Percentiles rank a stretch among this genome's conserved stretches.
These are phyloP conservation scores for Lecanosticta acicola DNA, from an alignment of 2,329 filamentous ascomycete genomes.

Conservation along the genomic window DNA sequence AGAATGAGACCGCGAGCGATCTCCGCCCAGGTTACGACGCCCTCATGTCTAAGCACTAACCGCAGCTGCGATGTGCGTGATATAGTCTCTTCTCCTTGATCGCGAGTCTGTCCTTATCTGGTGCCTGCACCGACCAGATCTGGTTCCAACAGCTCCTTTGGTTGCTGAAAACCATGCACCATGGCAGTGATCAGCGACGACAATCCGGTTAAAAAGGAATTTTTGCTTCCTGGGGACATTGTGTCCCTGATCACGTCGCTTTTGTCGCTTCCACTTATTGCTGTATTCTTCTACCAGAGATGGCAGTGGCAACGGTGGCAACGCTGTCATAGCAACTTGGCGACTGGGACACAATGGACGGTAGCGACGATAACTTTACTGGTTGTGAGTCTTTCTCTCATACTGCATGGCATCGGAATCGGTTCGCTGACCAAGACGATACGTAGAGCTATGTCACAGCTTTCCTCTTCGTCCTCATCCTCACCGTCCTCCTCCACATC, in stretches of 20 bases:
- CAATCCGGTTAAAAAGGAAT: conserved; percentile 4
- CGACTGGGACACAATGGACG: conserved; percentile 5
- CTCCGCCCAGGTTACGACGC: too few relatives aligned
- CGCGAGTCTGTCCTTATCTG: too few relatives aligned
- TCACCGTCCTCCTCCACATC: conserved; percentile 17
- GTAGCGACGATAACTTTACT: conserved; percentile 15
- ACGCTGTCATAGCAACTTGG: background rate
- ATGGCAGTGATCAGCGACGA: conserved; percentile 13
- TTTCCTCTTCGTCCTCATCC: conserved; percentile 19
- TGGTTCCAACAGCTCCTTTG: too few relatives aligned
- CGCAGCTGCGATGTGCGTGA: too few relatives aligned
- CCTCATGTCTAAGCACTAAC: too few relatives aligned
- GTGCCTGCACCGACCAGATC: too few relatives aligned
- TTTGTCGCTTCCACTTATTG: conserved; percentile 9
- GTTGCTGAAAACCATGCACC: too few relatives aligned
- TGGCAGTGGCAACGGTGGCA: background rate
- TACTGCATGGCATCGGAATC: background rate
- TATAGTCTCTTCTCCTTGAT: too few relatives aligned
- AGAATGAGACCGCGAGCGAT: too few relatives aligned
- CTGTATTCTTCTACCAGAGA: conserved; percentile 7
- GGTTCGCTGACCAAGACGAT: conserved; percentile 1
- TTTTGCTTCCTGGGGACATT: conserved; percentile 9
- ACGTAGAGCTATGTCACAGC: conserved; percentile 14
- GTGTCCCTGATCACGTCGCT: conserved; percentile 11
- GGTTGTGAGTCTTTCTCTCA: conserved; percentile 4